Conservation (phyloP, 176 grass and related monocot species). For the Alloteropsis semialata region DNA sequence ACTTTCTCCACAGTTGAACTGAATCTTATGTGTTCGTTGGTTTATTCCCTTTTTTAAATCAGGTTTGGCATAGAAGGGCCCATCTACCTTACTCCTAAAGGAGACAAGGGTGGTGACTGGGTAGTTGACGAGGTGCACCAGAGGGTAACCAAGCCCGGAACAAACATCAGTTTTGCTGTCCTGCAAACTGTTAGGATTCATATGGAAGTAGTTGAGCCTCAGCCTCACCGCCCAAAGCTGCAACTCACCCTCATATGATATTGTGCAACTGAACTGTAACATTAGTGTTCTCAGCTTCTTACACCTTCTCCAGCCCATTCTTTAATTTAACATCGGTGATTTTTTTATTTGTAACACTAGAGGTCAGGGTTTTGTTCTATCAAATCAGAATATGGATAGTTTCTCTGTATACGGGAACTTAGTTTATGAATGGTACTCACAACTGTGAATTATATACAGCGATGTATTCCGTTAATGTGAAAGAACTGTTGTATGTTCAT, state of each 20-base stretch:
- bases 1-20: neutral
- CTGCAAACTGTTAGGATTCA: constrained; percentile 83
- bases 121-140: constrained; percentile 90
- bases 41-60: neutral
- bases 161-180: constrained; percentile 57
- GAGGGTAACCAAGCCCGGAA: constrained; percentile 66
- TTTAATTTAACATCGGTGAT: constrained; percentile 11
- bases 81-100: constrained; percentile 75
- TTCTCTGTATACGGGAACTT: neutral
- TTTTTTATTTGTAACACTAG: constrained; percentile 1
- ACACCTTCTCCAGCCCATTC: neutral
- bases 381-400: constrained; percentile 1
- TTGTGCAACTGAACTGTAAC: constrained; percentile 25
- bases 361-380: neutral
- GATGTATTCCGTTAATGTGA: neutral
- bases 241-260: constrained; percentile 81
- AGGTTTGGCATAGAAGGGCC: constrained; percentile 98
- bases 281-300: neutral
- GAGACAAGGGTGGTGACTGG: constrained; percentile 83
- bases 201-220: constrained; percentile 97
- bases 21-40: neutral
- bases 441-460: neutral
- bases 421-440: neutral
- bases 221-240: constrained; percentile 93
- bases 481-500: neutral